A percentile compares a stretch with the other conserved stretches of the same genome.
phyloP scores from a whole-genome alignment of 352 stramenopile species.

The Pythium aristosporum region DNA sequence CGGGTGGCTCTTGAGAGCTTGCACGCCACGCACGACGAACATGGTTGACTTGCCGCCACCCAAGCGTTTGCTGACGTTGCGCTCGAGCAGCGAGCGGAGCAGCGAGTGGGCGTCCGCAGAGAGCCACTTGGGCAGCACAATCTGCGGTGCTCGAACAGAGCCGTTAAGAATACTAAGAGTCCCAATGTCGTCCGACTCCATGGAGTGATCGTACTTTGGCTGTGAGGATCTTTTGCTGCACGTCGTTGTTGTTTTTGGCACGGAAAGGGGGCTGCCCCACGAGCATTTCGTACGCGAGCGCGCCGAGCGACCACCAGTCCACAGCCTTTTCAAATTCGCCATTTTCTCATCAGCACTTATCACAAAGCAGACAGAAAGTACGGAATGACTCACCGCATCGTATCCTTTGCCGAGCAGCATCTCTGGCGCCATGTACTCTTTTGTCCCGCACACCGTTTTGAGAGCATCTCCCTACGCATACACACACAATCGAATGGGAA shows the following conservation, averaged over 20 bases:
- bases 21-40: constrained; percentile 96
- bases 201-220: constrained; percentile 30
- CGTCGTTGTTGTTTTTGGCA: constrained; percentile 63
- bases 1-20: constrained; percentile 92
- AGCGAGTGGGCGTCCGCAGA: constrained; percentile 91
- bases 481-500: not conserved
- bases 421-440: constrained; percentile 88
- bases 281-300: constrained; percentile 79
- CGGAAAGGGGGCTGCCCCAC: constrained; percentile 70
- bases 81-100: constrained; percentile 95
- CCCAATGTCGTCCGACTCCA: constrained; percentile 15
- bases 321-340: constrained; percentile 43
- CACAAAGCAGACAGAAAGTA: not conserved
- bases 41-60: constrained; percentile 95
- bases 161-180: not conserved
- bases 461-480: constrained; percentile 53
- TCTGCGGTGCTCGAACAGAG: constrained; percentile 13
- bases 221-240: constrained; percentile 79
- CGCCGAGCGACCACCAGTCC: constrained; percentile 86
- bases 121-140: constrained; percentile 79
- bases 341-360: not conserved
- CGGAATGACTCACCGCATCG: constrained; percentile 43
- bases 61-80: constrained; percentile 94
- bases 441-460: constrained; percentile 75
- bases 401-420: constrained; percentile 78